Conservation (phyloP, 2,329 filamentous ascomycete genomes). For the Neofusicoccum ribis region DNA sequence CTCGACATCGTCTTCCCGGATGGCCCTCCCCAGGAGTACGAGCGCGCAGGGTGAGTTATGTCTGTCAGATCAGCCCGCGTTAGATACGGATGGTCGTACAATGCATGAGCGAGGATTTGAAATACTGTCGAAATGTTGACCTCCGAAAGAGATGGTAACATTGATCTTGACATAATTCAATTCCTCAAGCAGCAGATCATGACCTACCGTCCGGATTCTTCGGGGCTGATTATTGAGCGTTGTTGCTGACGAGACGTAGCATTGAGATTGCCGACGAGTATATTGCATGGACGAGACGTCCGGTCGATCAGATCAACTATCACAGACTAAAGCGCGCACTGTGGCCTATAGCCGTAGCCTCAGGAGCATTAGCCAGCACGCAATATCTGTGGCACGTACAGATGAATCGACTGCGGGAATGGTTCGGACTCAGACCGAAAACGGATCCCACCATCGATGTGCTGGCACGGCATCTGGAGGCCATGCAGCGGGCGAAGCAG, state of each 20-base stretch:
- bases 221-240: slow-evolving; percentile 28
- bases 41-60: slow-evolving; percentile 42
- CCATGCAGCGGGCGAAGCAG: slow-evolving; percentile 16
- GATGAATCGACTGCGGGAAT: slow-evolving; percentile 36
- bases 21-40: slow-evolving; percentile 51
- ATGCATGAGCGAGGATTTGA: too few relatives aligned
- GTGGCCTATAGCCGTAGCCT: slow-evolving; percentile 39
- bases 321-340: slow-evolving; percentile 38
- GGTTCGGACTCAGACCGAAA: slow-evolving; percentile 36
- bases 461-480: slow-evolving; percentile 9
- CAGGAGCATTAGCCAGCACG: slow-evolving; percentile 35
- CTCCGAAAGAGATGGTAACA: too few relatives aligned
- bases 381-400: slow-evolving; percentile 38
- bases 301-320: slow-evolving; percentile 38
- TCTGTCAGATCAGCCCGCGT: slow-evolving; percentile 10
- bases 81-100: too few relatives aligned
- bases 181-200: background rate
- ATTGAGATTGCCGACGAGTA: slow-evolving; percentile 41
- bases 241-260: slow-evolving; percentile 21
- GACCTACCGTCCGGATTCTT: background rate
- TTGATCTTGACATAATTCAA: too few relatives aligned
- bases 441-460: slow-evolving; percentile 1
- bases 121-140: too few relatives aligned
- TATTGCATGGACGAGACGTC: slow-evolving; percentile 36
- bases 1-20: slow-evolving; percentile 51